Conservation (phyloP, 148 eudicot genomes). For the Rhododendron williamsianum region DNA sequence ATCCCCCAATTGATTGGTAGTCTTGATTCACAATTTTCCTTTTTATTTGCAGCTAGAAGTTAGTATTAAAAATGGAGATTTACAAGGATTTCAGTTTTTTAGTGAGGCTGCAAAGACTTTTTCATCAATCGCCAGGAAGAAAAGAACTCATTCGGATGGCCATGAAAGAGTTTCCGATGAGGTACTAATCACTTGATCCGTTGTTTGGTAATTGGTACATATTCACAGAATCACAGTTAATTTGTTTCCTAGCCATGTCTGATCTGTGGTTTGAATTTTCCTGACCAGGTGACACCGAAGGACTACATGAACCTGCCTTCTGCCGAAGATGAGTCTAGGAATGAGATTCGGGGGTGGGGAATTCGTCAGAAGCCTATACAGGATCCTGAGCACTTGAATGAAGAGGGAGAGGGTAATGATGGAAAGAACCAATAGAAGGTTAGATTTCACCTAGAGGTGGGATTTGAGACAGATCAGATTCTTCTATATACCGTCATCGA, state of each 20-base stretch:
- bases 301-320: conserved; percentile 46
- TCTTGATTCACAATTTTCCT: neutral
- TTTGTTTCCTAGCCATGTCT: neutral
- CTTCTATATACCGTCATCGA: neutral
- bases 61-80: conserved; percentile 67
- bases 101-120: conserved; percentile 32
- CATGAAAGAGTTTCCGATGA: conserved; percentile 19
- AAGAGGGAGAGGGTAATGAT: conserved; percentile 34
- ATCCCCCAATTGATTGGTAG: neutral
- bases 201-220: neutral
- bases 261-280: conserved; percentile 7
- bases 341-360: conserved; percentile 51
- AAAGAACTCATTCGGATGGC: conserved; percentile 18
- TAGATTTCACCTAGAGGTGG: neutral
- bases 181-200: conserved; percentile 23
- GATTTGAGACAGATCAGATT: neutral
- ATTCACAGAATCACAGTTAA: neutral
- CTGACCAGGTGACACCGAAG: conserved; percentile 26
- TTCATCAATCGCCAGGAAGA: conserved; percentile 31
- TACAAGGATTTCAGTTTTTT: conserved; percentile 50
- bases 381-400: conserved; percentile 35
- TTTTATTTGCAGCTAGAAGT: conserved; percentile 66
- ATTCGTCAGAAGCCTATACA: conserved; percentile 34
- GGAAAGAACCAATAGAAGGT: conserved; percentile 25
- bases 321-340: conserved; percentile 31